Percentiles rank a stretch among this genome's conserved stretches.
Conservation (phyloP, 805 yeast genomes). For the Lipomyces japonicus region DNA sequence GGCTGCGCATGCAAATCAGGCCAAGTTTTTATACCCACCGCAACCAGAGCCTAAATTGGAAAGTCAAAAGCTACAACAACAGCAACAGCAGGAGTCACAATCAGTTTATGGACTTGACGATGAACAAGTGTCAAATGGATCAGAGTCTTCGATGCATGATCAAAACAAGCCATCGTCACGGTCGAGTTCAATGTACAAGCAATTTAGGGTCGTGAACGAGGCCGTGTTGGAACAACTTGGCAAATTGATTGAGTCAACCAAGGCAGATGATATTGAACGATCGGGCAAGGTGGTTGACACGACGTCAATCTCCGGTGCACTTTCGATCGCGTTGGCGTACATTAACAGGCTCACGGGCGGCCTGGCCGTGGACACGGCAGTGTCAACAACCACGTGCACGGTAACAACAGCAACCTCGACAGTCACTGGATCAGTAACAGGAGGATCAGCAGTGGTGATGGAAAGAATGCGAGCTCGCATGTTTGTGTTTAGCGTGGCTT, state of each 20-base stretch:
- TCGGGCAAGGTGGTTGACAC: conserved; percentile 28
- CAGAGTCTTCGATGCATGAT: neutral
- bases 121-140: neutral
- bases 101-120: neutral
- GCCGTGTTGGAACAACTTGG: conserved; percentile 59
- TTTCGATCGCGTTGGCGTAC: conserved; percentile 76
- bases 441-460: conserved; percentile 1
- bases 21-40: conserved; percentile 65
- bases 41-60: conserved; percentile 4
- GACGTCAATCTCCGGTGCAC: conserved; percentile 66
- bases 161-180: conserved; percentile 35
- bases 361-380: neutral
- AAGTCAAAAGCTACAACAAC: too few relatives aligned
- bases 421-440: neutral
- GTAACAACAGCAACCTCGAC: neutral
- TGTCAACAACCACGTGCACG: neutral
- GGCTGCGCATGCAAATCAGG: conserved; percentile 67
- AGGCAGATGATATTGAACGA: conserved; percentile 31
- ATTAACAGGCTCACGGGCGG: conserved; percentile 47
- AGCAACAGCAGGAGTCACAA: conserved; percentile 1
- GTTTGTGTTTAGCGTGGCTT: conserved; percentile 60
- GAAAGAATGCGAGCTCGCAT: conserved; percentile 59
- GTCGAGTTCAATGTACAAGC: conserved; percentile 65
- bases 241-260: conserved; percentile 42
- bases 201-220: conserved; percentile 75